Percentiles rank a stretch among this genome's conserved stretches.
These are phyloP conservation scores for Pythium folliculosum DNA, from an alignment of 352 stramenopile species.

Conservation along the genomic window DNA sequence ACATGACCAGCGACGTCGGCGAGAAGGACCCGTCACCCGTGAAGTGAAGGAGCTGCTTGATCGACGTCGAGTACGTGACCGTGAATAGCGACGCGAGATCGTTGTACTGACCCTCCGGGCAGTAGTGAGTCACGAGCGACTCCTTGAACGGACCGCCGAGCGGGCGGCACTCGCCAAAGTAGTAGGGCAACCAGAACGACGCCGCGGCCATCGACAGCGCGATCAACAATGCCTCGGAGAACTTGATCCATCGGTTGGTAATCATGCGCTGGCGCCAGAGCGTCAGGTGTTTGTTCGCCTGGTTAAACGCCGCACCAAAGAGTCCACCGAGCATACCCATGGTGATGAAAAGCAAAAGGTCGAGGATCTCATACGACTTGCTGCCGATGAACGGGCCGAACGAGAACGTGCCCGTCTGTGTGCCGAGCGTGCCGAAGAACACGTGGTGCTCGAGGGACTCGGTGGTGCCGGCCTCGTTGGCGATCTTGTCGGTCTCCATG, in stretches of 20 bases:
- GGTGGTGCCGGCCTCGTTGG: constrained; percentile 29
- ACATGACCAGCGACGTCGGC: constrained; percentile 92
- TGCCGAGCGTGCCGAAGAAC: constrained; percentile 70
- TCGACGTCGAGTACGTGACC: constrained; percentile 93
- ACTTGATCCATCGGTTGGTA: constrained; percentile 67
- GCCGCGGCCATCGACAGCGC: constrained; percentile 59
- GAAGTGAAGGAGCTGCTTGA: constrained; percentile 98
- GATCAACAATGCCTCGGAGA: constrained; percentile 67
- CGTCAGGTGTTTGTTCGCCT: constrained; percentile 92
- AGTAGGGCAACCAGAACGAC: constrained; percentile 82
- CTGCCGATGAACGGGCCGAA: constrained; percentile 88
- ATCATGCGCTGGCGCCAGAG: constrained; percentile 68
- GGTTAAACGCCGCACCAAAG: constrained; percentile 97
- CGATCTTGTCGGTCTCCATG: constrained; percentile 50
- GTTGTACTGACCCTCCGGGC: constrained; percentile 95
- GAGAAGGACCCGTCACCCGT: constrained; percentile 90
- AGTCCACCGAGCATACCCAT: constrained; percentile 97
- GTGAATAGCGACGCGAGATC: constrained; percentile 97
- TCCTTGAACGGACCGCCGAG: constrained; percentile 63
- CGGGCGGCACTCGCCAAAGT: constrained; percentile 65
- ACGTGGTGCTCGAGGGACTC: constrained; percentile 33
- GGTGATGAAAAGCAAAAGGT: constrained; percentile 95
- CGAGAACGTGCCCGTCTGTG: constrained; percentile 80
- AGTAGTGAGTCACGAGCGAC: constrained; percentile 93
- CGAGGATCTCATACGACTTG: constrained; percentile 94